Evolutionary conservation across 805 yeast species (phyloP).

Genomic region (Starmerella bombi): DNA sequence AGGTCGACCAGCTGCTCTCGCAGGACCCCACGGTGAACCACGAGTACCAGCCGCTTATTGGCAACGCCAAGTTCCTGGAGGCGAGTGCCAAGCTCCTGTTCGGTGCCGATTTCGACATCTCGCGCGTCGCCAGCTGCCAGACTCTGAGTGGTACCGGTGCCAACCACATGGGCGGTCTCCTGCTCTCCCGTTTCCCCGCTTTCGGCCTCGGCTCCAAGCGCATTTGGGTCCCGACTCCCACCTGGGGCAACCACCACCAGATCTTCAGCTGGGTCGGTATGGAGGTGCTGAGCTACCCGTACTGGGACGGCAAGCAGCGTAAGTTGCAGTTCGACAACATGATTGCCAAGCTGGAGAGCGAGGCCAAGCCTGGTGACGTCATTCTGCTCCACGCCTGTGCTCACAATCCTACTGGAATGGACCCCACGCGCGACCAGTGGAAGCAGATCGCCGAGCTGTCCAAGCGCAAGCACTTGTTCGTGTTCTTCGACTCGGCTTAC

Average conservation of each 20-base stretch:
- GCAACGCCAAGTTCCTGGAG: constrained; percentile 51
- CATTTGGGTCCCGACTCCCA: constrained; percentile 70
- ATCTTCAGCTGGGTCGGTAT: constrained; percentile 64
- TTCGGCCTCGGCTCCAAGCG: constrained; percentile 23
- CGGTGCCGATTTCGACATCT: constrained; percentile 47
- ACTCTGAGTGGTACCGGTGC: constrained; percentile 85
- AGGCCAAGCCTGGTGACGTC: constrained; percentile 63
- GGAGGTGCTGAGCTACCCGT: constrained; percentile 58
- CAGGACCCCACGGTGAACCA: constrained; percentile 44
- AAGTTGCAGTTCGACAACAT: constrained; percentile 60
- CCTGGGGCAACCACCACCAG: constrained; percentile 95
- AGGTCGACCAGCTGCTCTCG: constrained; percentile 37
- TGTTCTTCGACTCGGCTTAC: constrained; percentile 87
- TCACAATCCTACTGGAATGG: constrained; percentile 95
- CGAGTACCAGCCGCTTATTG: constrained; percentile 79
- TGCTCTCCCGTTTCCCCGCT: constrained; percentile 41
- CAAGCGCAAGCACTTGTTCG: constrained; percentile 51
- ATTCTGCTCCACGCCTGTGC: constrained; percentile 90
- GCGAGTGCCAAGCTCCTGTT: constrained; percentile 60
- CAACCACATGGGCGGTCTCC: constrained; percentile 70
- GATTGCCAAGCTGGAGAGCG: constrained; percentile 40
- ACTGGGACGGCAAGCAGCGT: constrained; percentile 67
- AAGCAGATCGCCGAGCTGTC: constrained; percentile 47
- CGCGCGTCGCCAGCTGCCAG: constrained; percentile 50
- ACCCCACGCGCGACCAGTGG: constrained; percentile 82